Base-by-base conservation (phyloP, 2,329 filamentous ascomycete species). In the Penicillium griseofulvum region DNA sequence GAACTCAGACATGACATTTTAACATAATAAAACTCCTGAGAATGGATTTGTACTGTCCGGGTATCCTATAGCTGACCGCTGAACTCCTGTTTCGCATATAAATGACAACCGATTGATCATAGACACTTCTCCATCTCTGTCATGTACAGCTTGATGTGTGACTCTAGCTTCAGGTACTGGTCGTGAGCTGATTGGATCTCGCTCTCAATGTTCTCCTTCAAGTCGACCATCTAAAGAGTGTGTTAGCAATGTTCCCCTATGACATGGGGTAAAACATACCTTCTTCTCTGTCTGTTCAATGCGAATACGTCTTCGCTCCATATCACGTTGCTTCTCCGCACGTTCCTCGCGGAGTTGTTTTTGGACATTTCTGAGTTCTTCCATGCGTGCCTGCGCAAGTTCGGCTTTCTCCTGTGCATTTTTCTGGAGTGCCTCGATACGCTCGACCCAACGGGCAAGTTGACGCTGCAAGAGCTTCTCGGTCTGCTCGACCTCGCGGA, bases 211-310 rank as follows among this genome's bases (percentile, higher is more conserved):
- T 94, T 95, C 72, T 97, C 94, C 71, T 97, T 97, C 64, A 99
- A 82, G 74, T 99, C 94, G 45, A 89, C 86, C 93, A 97, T 99
- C 92, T 97, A 62, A 19, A 45, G 16, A 48, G 24, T 29, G 55
- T 5, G 24, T 70, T 63, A 70, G 66, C 60, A 56, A 42, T 34
- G 16, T n/a, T 34, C 14, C n/a, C 6, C 31, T 16, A 19, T 8
- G 5, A 0, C 10, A 48, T 10, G 5, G 42, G 7, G 8, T 9
- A 7, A 56, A 28, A 69, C 79, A 65, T 79, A 91, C 91, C 89
- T 97, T 97, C 79, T 97, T 97, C 82, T 97, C 93, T 9, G 91
- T 96, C 78, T 97, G 91, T 76, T 99, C 94, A 61, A 99, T 97
- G 57, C 92, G 82, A n/a, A 97, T 90, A 64, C 90, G 85, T 66